A percentile compares a stretch with the other conserved stretches of the same genome.
Conservation (phyloP, 495 filamentous ascomycete genomes). For the Penicillium angulare region DNA sequence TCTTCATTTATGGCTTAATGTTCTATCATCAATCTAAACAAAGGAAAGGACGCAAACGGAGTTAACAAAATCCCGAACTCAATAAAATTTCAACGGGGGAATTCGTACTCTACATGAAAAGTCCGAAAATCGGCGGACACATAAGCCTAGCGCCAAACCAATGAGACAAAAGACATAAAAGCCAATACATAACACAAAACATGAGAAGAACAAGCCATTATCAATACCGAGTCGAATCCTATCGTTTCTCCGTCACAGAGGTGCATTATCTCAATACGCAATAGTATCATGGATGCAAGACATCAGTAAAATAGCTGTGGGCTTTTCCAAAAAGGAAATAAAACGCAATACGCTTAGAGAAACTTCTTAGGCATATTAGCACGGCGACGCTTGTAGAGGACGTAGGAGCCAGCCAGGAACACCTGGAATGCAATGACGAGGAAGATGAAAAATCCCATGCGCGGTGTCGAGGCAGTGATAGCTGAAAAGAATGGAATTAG, state of each 20-base stretch:
- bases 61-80: background rate
- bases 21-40: background rate
- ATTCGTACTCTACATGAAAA: conserved; percentile 26
- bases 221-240: too few species aligned
- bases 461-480: conserved; percentile 56
- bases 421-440: conserved; percentile 75
- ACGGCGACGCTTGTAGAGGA: conserved; percentile 80
- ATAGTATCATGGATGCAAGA: too few species aligned
- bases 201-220: conserved; percentile 3
- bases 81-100: background rate
- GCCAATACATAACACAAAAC: conserved; percentile 17
- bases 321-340: background rate
- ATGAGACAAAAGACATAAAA: conserved; percentile 7
- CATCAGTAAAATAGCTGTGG: too few species aligned
- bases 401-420: conserved; percentile 64
- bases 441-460: conserved; percentile 71
- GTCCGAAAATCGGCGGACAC: conserved; percentile 5
- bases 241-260: background rate
- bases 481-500: conserved; percentile 37
- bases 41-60: too few species aligned
- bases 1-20: background rate
- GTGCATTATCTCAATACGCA: too few species aligned
- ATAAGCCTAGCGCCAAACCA: background rate
- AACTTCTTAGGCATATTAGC: conserved; percentile 86
- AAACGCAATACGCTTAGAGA: conserved; percentile 50